Evolutionary conservation across 352 stramenopile species (phyloP), one percentile per base, ranked within the genome.

Genomic region (Plasmopara viticola): DNA sequence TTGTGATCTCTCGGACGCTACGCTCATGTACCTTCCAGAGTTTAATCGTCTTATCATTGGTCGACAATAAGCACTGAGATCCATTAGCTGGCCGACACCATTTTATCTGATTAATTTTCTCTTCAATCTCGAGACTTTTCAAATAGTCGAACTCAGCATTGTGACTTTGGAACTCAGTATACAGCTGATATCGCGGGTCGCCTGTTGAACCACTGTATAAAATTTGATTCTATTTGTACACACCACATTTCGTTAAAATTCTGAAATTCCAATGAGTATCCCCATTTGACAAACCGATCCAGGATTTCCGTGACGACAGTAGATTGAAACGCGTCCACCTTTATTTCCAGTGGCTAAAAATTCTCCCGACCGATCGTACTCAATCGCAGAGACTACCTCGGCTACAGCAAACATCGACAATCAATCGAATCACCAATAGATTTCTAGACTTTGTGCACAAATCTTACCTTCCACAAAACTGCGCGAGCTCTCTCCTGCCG

Each of bases 31-130:
- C 61, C 48, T 96, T 97, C 95, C 95, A 98, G 20, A 98, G 70
- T 69, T 98, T 98, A 60, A 98, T 95, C 29, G 95, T 98, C 72
- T 98, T 98, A 75, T 98, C 93, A 68, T 98, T 98, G 15, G 95
- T 97, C 9, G 86, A 94, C 37, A 98, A 76, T 39, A 98, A 60
- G 48, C 96, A 97, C 42, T 95, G 71, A n/a, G 89, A 81, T 47
- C 93, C 89, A 63, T 90, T 94, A 38, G 75, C 84, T 8, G 77
- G 66, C n/a, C 75, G 70, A 54, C 88, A 97, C 87, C 91, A 98
- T 60, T 95, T 94, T 66, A 98, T 98, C 45, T 97, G 78, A 67
- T 98, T 98, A 64, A 98, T 98, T 56, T 98, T 98, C 61, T 98
- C 94, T 58, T 98, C 94, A 56, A 98, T 98, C 54, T 98, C 95